These are phyloP conservation scores for Perkinsus marinus DNA, from an alignment of 169 alveolate genomes.

Conservation along the genomic window DNA sequence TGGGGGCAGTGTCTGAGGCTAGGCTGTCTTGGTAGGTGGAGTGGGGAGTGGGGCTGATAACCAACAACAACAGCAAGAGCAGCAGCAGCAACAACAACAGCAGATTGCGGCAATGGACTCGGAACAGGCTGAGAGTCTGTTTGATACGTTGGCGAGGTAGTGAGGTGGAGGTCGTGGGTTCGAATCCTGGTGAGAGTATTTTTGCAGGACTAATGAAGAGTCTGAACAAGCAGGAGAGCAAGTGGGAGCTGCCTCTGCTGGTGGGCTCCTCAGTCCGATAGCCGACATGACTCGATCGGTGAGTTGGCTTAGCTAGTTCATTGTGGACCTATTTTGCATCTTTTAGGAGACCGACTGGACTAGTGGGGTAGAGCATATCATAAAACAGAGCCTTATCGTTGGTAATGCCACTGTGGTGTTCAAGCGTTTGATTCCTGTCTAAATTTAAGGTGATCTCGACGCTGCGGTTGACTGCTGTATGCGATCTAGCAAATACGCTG, in stretches of 20 bases:
- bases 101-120: not conserved
- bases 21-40: not conserved
- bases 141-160: not conserved
- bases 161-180: not conserved
- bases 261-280: not conserved
- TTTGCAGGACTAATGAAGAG: not conserved
- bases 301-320: not conserved
- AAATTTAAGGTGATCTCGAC: not conserved
- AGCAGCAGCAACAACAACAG: not conserved
- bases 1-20: no score
- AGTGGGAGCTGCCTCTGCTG: not conserved
- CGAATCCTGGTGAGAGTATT: not conserved
- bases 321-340: not conserved
- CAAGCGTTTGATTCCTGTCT: no score
- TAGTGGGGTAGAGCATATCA: not conserved
- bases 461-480: slow-evolving; percentile 41
- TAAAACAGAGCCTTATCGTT: not conserved
- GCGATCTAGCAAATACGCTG: slow-evolving; percentile 14
- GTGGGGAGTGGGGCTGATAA: not conserved
- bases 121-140: not conserved
- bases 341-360: not conserved
- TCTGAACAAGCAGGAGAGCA: not conserved
- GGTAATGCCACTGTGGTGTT: not conserved
- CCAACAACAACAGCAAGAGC: not conserved
- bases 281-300: not conserved